Evolutionary conservation across 2,329 filamentous ascomycete genomes (phyloP), one percentile per base, ranked within the genome.

Genomic region (Chrysosporium keratinophilum): DNA sequence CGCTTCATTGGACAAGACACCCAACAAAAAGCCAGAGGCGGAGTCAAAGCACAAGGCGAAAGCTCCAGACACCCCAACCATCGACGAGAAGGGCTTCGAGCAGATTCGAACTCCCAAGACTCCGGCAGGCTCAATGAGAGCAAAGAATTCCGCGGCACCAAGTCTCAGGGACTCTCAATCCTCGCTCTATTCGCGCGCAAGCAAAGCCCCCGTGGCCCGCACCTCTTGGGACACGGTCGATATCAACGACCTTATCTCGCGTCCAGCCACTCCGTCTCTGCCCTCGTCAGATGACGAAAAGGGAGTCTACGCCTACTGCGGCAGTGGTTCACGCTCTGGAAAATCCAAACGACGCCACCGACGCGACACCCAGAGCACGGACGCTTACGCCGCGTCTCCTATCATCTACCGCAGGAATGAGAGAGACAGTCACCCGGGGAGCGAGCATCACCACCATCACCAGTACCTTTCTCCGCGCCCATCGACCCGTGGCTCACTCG

Each of bases 211-310:
- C 19, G 40, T 33, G 6, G 17, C 33, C 10, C 50, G 20, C 14
- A 12, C 41, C 15, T 52, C 50, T 9, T 52, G 50, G 33, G 50
- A 46, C 19, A 52, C 42, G 5, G 50, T 46, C n/a, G 50, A 46
- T 10, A 19, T 52, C 23, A 34, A 19, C 19, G 34, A 19, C 19
- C 5, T 47, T 31, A 47, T 43, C 14, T 57, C 56, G 9, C 61
- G 59, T n/a, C 57, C 64, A 2, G 64, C 66, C 23, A 69, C 65
- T 5, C 66, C 62, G 20, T 59, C 68, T 7, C 56, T 71, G 7
- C 66, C 68, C n/a, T 71, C 69, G 33, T 71, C 69, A 0, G 69
- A 72, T 35, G 69, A 71, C 10, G 69, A 72, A 53, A 52, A 52
- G n/a, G 61, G 63, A n/a, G 61, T 65, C 33, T 61, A 60, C 33